phyloP scores from a whole-genome alignment of 768 basidiomycete genomes.

The Cantharellus cinnabarinus region DNA sequence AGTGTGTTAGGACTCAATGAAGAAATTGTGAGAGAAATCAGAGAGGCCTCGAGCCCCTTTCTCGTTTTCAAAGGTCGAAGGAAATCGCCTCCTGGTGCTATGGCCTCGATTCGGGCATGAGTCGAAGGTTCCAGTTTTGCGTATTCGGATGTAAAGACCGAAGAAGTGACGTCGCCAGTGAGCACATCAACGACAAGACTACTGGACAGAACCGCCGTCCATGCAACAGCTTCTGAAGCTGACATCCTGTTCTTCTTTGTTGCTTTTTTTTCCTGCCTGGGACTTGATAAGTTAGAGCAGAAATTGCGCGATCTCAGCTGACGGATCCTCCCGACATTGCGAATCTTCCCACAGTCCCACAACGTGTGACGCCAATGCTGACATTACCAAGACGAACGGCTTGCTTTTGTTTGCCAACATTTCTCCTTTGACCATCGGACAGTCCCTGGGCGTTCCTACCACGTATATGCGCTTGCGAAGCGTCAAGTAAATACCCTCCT shows the following conservation, averaged over 20 bases:
- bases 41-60: neutral
- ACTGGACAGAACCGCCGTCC: neutral
- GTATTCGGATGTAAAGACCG: neutral
- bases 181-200: neutral
- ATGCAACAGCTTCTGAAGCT: neutral
- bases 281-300: too few relatives aligned
- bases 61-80: neutral
- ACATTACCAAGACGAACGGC: too few relatives aligned
- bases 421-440: too few relatives aligned
- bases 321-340: too few relatives aligned
- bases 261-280: too few relatives aligned
- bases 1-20: conserved; percentile 31
- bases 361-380: too few relatives aligned
- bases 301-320: too few relatives aligned
- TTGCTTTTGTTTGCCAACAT: too few relatives aligned
- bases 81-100: neutral
- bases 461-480: too few relatives aligned
- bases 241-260: neutral
- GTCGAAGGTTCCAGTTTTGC: neutral
- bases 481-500: too few relatives aligned
- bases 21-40: conserved; percentile 27
- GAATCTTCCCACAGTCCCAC: too few relatives aligned
- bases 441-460: too few relatives aligned
- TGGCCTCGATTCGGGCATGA: neutral
- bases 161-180: neutral